Conservation (phyloP, 2,329 filamentous ascomycete genomes). For the Xylaria hypoxylon region DNA sequence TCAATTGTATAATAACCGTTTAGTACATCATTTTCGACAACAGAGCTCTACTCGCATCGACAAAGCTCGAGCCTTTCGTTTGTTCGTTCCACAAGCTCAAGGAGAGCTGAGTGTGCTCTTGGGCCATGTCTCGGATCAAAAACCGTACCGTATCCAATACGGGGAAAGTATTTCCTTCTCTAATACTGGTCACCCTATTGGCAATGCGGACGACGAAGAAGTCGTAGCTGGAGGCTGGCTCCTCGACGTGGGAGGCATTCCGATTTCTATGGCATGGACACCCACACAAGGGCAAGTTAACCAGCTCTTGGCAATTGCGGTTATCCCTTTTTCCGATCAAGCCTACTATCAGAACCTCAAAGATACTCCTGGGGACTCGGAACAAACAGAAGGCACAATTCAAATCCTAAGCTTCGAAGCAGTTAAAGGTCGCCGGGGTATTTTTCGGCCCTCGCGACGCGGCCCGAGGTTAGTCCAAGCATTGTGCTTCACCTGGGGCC, state of each 20-base stretch:
- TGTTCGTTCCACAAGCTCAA: conserved; percentile 43
- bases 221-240: conserved; percentile 59
- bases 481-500: conserved; percentile 63
- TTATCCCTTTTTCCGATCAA: conserved; percentile 64
- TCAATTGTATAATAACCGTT: conserved; percentile 44
- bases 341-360: conserved; percentile 56
- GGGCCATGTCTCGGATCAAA: conserved; percentile 47
- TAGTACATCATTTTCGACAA: conserved; percentile 34
- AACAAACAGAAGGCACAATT: conserved; percentile 59
- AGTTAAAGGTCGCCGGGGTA: conserved; percentile 48
- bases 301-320: conserved; percentile 65
- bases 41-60: conserved; percentile 44
- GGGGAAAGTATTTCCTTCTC: conserved; percentile 46
- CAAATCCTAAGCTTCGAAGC: conserved; percentile 65
- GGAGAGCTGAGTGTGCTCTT: conserved; percentile 44
- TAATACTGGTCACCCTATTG: conserved; percentile 42
- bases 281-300: conserved; percentile 53
- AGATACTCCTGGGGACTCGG: conserved; percentile 53
- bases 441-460: conserved; percentile 51
- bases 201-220: conserved; percentile 34
- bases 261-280: conserved; percentile 66
- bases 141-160: conserved; percentile 44
- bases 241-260: conserved; percentile 65
- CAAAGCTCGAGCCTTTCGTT: conserved; percentile 41
- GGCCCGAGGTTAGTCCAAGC: conserved; percentile 57